Evolutionary conservation across 2,329 filamentous ascomycete genomes (phyloP).

Genomic region (Pyricularia pennisetigena): DNA sequence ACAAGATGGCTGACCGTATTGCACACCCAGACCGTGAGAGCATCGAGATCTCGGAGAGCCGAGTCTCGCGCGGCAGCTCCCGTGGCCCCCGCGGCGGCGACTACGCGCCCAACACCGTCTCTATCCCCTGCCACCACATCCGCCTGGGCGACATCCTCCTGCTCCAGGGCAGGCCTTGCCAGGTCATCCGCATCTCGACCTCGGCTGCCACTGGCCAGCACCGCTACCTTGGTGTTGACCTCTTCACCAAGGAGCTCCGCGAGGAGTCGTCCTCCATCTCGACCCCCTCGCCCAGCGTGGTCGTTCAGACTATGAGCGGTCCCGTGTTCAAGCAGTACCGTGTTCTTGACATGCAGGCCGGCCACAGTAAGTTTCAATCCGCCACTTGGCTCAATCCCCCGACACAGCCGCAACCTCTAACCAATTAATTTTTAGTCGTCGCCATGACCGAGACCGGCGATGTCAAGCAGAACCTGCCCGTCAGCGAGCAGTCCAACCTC

Average conservation of each 20-base stretch:
- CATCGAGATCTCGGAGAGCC: slow-evolving; percentile 36
- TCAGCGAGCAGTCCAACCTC: slow-evolving; percentile 92
- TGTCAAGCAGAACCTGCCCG: slow-evolving; percentile 89
- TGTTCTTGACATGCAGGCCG: slow-evolving; percentile 92
- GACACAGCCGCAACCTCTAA: background rate
- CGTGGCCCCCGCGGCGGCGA: slow-evolving; percentile 20
- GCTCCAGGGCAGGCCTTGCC: slow-evolving; percentile 97
- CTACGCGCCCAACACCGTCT: slow-evolving; percentile 68
- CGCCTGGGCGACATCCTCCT: slow-evolving; percentile 98
- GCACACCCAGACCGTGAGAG: slow-evolving; percentile 39
- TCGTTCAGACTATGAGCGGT: slow-evolving; percentile 99
- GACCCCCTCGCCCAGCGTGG: slow-evolving; percentile 90
- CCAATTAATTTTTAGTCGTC: slow-evolving; percentile 42
- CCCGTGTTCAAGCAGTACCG: slow-evolving; percentile 99
- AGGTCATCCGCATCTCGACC: slow-evolving; percentile 99
- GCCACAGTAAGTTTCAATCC: slow-evolving; percentile 29
- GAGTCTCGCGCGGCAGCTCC: slow-evolving; percentile 19
- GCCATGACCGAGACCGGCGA: slow-evolving; percentile 99
- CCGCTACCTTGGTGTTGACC: slow-evolving; percentile 98
- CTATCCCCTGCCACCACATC: slow-evolving; percentile 99
- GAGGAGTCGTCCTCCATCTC: slow-evolving; percentile 98
- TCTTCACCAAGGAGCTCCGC: slow-evolving; percentile 99
- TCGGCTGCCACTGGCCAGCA: slow-evolving; percentile 97
- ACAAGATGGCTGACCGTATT: slow-evolving; percentile 48
- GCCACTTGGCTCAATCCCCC: slow-evolving; percentile 12